Evolutionary conservation across 2,329 filamentous ascomycete genomes (phyloP).

Genomic region (Stromatinia cepivora): DNA sequence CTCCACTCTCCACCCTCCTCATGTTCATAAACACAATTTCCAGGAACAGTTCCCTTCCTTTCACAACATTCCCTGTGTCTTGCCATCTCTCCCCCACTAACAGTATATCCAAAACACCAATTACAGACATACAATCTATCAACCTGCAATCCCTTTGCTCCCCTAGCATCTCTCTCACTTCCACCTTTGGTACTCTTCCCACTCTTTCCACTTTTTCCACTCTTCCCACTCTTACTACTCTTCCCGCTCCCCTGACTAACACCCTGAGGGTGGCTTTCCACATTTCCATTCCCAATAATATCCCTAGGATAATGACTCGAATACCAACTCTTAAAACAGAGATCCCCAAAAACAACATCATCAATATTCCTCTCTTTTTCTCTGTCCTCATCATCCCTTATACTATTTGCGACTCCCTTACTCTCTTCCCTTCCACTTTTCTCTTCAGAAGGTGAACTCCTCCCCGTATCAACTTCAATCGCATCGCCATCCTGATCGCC

Average conservation of each 20-base stretch:
- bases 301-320: slow-evolving; percentile 86
- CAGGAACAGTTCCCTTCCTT: slow-evolving; percentile 54
- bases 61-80: slow-evolving; percentile 61
- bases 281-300: slow-evolving; percentile 52
- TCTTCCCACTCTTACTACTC: slow-evolving; percentile 3
- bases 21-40: slow-evolving; percentile 71
- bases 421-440: not conserved
- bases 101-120: slow-evolving; percentile 91
- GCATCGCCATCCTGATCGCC: not conserved
- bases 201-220: not conserved
- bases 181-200: slow-evolving; percentile 5
- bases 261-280: not conserved
- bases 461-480: not conserved
- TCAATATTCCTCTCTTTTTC: slow-evolving; percentile 71
- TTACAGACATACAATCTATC: slow-evolving; percentile 82
- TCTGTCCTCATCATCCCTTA: not conserved
- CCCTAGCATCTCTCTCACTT: slow-evolving; percentile 8
- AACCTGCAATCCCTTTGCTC: slow-evolving; percentile 45
- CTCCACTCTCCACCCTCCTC: slow-evolving; percentile 60
- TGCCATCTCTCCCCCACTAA: slow-evolving; percentile 59
- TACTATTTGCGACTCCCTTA: not conserved
- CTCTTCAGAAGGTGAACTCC: not conserved
- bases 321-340: slow-evolving; percentile 88
- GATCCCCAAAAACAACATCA: slow-evolving; percentile 80
- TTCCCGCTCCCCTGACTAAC: slow-evolving; percentile 16